Evolutionary conservation across 169 alveolate species (phyloP), one percentile per base, ranked within the genome.

Genomic region (Prorocentrum cordatum): DNA sequence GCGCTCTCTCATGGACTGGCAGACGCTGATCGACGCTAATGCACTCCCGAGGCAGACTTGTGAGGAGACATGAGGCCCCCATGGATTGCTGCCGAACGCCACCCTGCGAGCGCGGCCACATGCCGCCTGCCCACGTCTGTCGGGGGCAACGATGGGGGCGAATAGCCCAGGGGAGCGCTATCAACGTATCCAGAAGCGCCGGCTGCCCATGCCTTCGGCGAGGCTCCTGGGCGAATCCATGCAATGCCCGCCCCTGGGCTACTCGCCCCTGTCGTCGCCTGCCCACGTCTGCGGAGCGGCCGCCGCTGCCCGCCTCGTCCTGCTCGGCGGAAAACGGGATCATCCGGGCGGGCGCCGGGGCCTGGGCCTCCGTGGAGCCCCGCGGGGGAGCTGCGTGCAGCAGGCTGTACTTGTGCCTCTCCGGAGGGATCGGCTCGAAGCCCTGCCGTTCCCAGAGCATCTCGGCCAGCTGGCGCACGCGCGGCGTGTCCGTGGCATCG

Each of bases 381-480:
- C 38, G 14, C 7, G n/a, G 64, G 4, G 83, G 83, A 42, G 39
- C 24, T 26, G 32, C 39, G 39, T 70, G 83, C 54, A 33, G 14
- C 3, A 33, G 39, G 27, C 86, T 75, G 71, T 75, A 75, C 24
- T 75, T 72, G 26, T 75, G 86, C n/a, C 54, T 75, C 86, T 75
- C 86, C 24, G 22, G 35, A 24, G 22, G n/a, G 59, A 54, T 70
- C 4, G 86, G 86, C 20, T 75, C 72, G 72, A 70, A 75, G 27
- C 59, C 32, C 22, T 39, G 33, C 36, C 26, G 7, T 14, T 54
- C 24, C 86, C 86, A 75, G 61, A 75, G 32, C 26, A 54, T 27
- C 38, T 75, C 86, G 14, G 67, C 22, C 0, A 24, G 70, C n/a
- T 35, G 20, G 27, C 20, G 16, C 12, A 50, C 20, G 18, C 1